Evolutionary conservation across 345 rosid species (phyloP), one percentile per base, ranked within the genome.

Genomic region (Lagerstroemia speciosa): DNA sequence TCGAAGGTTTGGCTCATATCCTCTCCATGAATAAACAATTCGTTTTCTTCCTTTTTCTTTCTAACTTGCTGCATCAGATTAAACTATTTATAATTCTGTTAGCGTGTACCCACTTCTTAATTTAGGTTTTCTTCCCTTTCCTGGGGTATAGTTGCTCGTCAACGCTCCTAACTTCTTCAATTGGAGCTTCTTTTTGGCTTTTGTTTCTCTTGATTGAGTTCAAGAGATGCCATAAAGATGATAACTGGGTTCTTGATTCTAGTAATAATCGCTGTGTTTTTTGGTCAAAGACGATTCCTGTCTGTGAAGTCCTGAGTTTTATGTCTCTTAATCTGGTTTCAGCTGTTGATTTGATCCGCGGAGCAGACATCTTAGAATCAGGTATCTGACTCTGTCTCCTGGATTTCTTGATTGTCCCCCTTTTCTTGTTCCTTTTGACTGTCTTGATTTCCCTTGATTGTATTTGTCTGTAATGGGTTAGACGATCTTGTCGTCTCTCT

Each of bases 271-370:
- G 12, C 16, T 58, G 63, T 27, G 9, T 20, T 12, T 58, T 58
- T 3, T 27, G 63, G 63, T 58, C 63, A 58, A 58, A 27, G 33
- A 5, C 32, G 33, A 26, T n/a, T 58, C 34, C 34, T 12, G 34
- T n/a, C 7, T 2, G 33, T 27, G 62, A 57, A 33, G 0, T 57
- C 14, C 62, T 29, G 33, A 29, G 62, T 5, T 57, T 57, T 57
- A 26, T 27, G 32, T 67, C 38, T 31, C 36, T 53, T 24, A 4
- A 52, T 32, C 70, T 50, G 62, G 63, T 52, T 55, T 67, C 62
- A 24, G 67, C 67, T 24, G 31, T 65, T 65, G 31, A 32, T 31
- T 37, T 67, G 62, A 67, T 50, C 19, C 29, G 17, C 62, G 31
- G 62, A 55, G 43, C 32, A 11, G 33, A 57, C 63, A 31, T 33